phyloP scores from a whole-genome alignment of 345 rosid genomes.

The Dimocarpus longan region DNA sequence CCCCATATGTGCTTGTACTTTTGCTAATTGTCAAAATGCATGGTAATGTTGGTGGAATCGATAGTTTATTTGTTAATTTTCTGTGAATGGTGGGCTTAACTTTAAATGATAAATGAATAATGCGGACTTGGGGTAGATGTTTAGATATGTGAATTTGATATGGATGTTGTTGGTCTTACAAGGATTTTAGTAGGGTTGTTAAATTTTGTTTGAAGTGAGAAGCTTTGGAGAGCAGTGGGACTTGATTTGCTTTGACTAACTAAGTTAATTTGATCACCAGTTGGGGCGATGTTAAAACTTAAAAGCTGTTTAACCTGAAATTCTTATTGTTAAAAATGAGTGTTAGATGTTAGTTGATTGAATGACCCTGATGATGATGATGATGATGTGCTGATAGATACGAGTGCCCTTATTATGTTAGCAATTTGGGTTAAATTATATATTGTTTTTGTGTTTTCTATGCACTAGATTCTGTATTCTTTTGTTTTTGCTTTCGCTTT shows the following conservation, averaged over 20 bases:
- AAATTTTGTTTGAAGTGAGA: not conserved
- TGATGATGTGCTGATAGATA: not conserved
- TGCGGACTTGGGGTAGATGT: not conserved
- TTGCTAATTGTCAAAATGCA: not conserved
- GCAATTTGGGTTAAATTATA: not conserved
- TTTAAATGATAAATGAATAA: not conserved
- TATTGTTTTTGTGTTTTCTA: not conserved
- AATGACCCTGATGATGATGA: not conserved
- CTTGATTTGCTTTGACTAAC: not conserved
- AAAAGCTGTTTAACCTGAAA: not conserved
- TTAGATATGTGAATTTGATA: not conserved
- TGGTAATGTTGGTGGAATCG: not conserved
- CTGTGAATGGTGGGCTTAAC: not conserved
- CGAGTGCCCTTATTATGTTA: not conserved
- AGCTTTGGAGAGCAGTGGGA: not conserved
- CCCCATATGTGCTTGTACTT: not conserved
- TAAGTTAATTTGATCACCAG: not conserved
- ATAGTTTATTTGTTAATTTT: not conserved
- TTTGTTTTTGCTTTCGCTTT: slow-evolving; percentile 1
- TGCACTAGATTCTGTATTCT: not conserved
- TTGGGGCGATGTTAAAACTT: too few species aligned
- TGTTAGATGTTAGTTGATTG: not conserved
- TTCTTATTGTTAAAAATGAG: not conserved
- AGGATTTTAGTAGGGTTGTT: too few species aligned
- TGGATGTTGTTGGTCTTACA: too few species aligned